A percentile compares a stretch with the other conserved stretches of the same genome.
phyloP scores from a whole-genome alignment of 2,329 filamentous ascomycete genomes.

The Sarocladium kiliense region DNA sequence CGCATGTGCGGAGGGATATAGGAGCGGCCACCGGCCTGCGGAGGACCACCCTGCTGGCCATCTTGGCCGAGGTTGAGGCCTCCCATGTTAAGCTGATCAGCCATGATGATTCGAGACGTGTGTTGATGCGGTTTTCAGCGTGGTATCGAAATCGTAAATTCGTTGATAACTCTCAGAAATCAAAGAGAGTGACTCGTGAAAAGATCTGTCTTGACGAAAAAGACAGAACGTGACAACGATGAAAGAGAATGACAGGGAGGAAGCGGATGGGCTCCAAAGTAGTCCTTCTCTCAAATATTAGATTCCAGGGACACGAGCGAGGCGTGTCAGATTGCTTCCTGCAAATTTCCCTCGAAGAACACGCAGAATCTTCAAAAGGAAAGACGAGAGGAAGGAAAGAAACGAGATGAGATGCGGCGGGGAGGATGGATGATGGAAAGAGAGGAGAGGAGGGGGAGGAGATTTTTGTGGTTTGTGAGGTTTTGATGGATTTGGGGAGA shows the following conservation, averaged over 20 bases:
- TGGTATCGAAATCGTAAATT: constrained; percentile 14
- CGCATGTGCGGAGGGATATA: constrained; percentile 87
- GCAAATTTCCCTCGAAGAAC: constrained; percentile 30
- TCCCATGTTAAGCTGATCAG: constrained; percentile 79
- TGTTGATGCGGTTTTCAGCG: constrained; percentile 15
- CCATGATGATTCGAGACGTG: constrained; percentile 49
- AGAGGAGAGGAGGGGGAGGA: constrained; percentile 24
- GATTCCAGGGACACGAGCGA: constrained; percentile 14
- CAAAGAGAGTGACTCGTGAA: constrained; percentile 17
- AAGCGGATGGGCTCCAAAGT: constrained; percentile 11
- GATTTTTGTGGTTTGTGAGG: constrained; percentile 21
- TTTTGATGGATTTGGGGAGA: constrained; percentile 17
- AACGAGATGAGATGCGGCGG: constrained; percentile 15
- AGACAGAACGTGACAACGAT: constrained; percentile 23
- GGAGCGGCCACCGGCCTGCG: constrained; percentile 43
- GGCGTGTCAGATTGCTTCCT: constrained; percentile 11
- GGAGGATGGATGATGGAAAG: constrained; percentile 17
- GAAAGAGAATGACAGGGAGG: constrained; percentile 20
- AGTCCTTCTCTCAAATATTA: constrained; percentile 27
- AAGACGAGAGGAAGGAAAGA: constrained; percentile 32
- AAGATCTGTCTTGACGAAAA: constrained; percentile 16
- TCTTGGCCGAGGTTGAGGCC: constrained; percentile 59
- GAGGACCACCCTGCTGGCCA: constrained; percentile 23
- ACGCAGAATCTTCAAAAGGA: constrained; percentile 41
- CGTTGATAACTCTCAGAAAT: constrained; percentile 16